Evolutionary conservation across 176 grass and related monocot genomes (phyloP).

Genomic region (Ensete glaucum): DNA sequence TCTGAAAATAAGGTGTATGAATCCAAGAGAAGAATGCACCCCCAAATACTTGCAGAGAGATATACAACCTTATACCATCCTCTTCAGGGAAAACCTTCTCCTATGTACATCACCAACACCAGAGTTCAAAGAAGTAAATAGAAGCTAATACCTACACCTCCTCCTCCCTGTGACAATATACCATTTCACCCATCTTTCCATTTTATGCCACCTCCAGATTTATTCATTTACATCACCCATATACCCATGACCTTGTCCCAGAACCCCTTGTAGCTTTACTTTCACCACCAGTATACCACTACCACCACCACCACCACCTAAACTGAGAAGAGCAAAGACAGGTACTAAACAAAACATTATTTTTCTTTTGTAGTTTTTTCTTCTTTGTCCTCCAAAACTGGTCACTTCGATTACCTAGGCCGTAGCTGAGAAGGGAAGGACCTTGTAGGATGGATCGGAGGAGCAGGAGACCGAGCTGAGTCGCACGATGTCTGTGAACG

Average conservation of each 20-base stretch:
- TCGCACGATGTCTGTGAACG: conserved; percentile 30
- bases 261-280: neutral
- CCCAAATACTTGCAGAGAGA: neutral
- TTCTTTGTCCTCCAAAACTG: neutral
- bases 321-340: neutral
- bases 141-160: neutral
- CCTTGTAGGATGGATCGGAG: neutral
- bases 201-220: neutral
- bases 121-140: neutral
- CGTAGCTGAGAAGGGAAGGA: neutral
- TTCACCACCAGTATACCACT: neutral
- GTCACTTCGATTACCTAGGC: neutral
- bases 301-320: neutral
- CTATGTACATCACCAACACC: conserved; percentile 8
- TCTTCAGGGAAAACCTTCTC: conserved; percentile 11
- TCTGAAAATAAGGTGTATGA: conserved; percentile 1
- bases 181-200: neutral
- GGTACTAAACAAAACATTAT: neutral
- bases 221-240: neutral
- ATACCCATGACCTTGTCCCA: neutral
- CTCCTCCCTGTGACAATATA: neutral
- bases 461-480: neutral
- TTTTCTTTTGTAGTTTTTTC: neutral
- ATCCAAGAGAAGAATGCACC: conserved; percentile 20
- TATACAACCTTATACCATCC: conserved; percentile 1